A percentile compares a stretch with the other conserved stretches of the same genome.
phyloP scores from a whole-genome alignment of 1,284 basidiomycete species.

The Trichosporon asahii region DNA sequence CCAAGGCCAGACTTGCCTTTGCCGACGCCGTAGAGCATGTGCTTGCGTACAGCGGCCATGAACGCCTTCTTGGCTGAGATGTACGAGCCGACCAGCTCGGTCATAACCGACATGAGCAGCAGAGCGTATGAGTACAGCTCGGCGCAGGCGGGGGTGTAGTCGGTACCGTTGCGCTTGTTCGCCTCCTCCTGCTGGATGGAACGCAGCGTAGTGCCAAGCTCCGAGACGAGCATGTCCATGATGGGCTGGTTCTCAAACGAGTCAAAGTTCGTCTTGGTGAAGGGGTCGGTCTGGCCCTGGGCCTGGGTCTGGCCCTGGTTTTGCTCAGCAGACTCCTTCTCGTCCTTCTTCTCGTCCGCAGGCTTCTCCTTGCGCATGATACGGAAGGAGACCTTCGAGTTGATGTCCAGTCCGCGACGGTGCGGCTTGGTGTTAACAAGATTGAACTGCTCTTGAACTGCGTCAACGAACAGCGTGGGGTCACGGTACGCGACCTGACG shows the following conservation, averaged over 20 bases:
- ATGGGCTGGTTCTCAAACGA: slow-evolving; percentile 25
- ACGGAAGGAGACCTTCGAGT: slow-evolving; percentile 54
- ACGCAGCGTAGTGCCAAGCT: slow-evolving; percentile 29
- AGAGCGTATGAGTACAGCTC: slow-evolving; percentile 60
- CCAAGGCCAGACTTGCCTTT: slow-evolving; percentile 29
- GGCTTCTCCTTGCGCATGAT: slow-evolving; percentile 30
- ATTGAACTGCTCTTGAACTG: slow-evolving; percentile 67
- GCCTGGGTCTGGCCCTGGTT: slow-evolving; percentile 13
- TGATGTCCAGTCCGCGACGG: slow-evolving; percentile 61
- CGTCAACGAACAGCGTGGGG: slow-evolving; percentile 70
- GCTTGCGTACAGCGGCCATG: slow-evolving; percentile 65
- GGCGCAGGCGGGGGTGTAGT: slow-evolving; percentile 10
- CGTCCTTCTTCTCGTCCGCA: slow-evolving; percentile 14
- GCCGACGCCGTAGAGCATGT: slow-evolving; percentile 58
- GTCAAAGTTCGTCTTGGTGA: slow-evolving; percentile 52
- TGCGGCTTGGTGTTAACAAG: slow-evolving; percentile 65
- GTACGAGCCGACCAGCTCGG: slow-evolving; percentile 91
- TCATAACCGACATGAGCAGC: slow-evolving; percentile 87
- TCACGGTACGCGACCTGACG: slow-evolving; percentile 80
- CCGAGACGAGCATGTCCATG: slow-evolving; percentile 38
- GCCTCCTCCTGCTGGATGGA: slow-evolving; percentile 22
- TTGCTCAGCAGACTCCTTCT: not conserved
- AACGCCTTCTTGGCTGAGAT: slow-evolving; percentile 85
- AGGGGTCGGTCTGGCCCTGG: slow-evolving; percentile 46
- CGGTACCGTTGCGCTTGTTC: slow-evolving; percentile 15